Conservation (phyloP, 2,329 filamentous ascomycete genomes). For the Fusarium staphyleae region DNA sequence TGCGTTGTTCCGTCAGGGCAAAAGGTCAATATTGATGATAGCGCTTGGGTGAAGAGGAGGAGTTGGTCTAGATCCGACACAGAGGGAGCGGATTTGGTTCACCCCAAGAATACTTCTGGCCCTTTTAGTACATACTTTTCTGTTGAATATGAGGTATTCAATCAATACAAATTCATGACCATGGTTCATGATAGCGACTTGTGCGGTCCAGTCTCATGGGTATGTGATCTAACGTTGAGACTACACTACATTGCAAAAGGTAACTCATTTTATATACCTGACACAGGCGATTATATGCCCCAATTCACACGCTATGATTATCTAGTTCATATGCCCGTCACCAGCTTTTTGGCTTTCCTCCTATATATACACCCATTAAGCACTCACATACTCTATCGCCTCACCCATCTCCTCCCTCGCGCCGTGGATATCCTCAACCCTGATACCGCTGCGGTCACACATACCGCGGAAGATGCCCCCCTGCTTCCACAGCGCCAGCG, state of each 20-base stretch:
- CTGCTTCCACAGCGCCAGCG: slow-evolving; percentile 73
- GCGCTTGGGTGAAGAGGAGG: slow-evolving; percentile 4
- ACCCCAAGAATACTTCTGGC: slow-evolving; percentile 13
- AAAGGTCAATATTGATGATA: slow-evolving; percentile 6
- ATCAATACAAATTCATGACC: neutral
- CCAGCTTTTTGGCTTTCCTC: neutral
- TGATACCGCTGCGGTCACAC: slow-evolving; percentile 87
- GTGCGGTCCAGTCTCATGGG: neutral
- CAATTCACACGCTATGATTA: too few relatives aligned
- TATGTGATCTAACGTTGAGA: neutral
- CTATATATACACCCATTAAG: neutral
- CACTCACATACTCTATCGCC: slow-evolving; percentile 9
- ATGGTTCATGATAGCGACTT: neutral
- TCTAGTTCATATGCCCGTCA: neutral
- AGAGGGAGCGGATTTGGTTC: slow-evolving; percentile 12
- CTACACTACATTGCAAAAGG: neutral
- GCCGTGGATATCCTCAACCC: slow-evolving; percentile 59
- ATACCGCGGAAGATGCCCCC: slow-evolving; percentile 86
- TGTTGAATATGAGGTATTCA: slow-evolving; percentile 32
- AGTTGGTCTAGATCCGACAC: slow-evolving; percentile 10
- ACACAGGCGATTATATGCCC: too few relatives aligned
- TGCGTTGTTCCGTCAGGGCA: slow-evolving; percentile 13
- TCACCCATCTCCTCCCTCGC: slow-evolving; percentile 50
- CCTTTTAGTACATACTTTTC: slow-evolving; percentile 32
- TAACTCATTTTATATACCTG: too few relatives aligned